Evolutionary conservation across 176 grass and related monocot species (phyloP).

Genomic region (Hyparrhenia diplandra): DNA sequence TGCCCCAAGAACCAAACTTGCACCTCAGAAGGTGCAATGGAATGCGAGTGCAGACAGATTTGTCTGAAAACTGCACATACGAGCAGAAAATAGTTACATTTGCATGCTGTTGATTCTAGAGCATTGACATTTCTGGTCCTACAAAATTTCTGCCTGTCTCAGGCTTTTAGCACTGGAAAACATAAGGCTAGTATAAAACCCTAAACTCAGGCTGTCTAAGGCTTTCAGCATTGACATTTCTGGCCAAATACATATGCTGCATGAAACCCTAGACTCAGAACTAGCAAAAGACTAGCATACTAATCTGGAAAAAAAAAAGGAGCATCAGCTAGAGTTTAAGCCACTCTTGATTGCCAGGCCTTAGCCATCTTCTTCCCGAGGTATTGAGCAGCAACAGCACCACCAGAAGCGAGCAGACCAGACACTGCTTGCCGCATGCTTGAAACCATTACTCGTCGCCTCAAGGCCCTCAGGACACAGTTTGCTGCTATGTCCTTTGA

Average conservation of each 20-base stretch:
- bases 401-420: constrained; percentile 68
- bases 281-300: too few species aligned
- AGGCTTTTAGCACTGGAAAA: neutral
- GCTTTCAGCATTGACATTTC: too few species aligned
- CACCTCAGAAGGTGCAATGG: neutral
- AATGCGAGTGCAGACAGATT: neutral
- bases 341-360: constrained; percentile 61
- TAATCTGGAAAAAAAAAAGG: too few species aligned
- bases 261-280: too few species aligned
- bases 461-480: constrained; percentile 51
- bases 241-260: too few species aligned
- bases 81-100: neutral
- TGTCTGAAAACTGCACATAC: neutral
- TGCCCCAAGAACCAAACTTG: neutral
- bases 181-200: neutral
- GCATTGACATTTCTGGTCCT: neutral
- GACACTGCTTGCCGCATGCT: constrained; percentile 71
- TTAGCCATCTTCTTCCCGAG: constrained; percentile 74
- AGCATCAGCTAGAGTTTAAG: neutral
- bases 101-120: neutral
- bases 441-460: constrained; percentile 51
- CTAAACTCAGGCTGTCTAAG: neutral
- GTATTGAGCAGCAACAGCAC: constrained; percentile 53
- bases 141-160: neutral
- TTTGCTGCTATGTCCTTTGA: constrained; percentile 66